These are phyloP conservation scores for Pyrrhoderma lamaoense DNA, from an alignment of 1,284 basidiomycete species.

Conservation along the genomic window DNA sequence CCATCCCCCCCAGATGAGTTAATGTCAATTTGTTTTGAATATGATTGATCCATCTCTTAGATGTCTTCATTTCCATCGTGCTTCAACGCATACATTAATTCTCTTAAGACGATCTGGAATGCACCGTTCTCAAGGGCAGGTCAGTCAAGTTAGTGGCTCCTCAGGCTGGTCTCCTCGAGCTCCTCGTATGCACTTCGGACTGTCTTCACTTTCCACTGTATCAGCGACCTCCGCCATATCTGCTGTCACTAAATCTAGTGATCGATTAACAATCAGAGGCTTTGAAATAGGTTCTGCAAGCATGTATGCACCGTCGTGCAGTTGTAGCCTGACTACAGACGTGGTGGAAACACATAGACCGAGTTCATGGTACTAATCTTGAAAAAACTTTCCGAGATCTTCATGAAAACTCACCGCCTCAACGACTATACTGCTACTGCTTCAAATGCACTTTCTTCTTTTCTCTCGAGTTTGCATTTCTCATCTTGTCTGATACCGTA, in stretches of 20 bases:
- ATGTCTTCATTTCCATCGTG: conserved; percentile 14
- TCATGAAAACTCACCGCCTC: too few relatives aligned
- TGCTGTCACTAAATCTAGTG: neutral
- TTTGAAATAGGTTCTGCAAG: conserved; percentile 8
- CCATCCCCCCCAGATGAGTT: neutral
- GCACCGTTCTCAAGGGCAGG: neutral
- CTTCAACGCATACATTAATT: conserved; percentile 12
- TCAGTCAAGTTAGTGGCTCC: neutral
- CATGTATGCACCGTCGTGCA: conserved; percentile 12
- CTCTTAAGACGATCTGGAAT: conserved; percentile 6
- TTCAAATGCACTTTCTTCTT: too few relatives aligned
- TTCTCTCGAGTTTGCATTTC: too few relatives aligned
- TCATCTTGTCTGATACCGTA: too few relatives aligned
- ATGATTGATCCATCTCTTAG: neutral
- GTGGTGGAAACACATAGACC: conserved; percentile 6
- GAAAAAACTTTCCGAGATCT: too few relatives aligned
- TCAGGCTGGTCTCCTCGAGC: neutral
- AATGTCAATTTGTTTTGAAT: neutral
- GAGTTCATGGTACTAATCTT: conserved; percentile 15
- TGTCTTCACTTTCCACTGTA: conserved; percentile 2
- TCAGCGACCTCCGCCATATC: neutral
- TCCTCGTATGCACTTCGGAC: conserved; percentile 5
- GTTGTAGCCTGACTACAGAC: neutral
- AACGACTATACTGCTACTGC: too few relatives aligned
- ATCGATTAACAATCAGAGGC: neutral